Evolutionary conservation across 805 yeast species (phyloP).

Genomic region (Ogataea nakhonphanomensis): DNA sequence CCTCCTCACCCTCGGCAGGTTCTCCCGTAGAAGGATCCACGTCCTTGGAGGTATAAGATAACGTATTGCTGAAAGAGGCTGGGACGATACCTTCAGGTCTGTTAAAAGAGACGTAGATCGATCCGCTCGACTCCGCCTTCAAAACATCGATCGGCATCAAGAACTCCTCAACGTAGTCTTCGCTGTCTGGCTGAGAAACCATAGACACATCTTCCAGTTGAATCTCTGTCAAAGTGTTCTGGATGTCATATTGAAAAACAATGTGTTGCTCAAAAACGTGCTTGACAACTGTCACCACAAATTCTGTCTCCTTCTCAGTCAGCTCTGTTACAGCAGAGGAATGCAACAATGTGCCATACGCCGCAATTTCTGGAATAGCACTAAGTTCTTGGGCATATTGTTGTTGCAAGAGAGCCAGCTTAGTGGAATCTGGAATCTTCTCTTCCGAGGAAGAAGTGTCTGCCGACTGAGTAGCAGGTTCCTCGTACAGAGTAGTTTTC

Average conservation of each 20-base stretch:
- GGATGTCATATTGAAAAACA: slow-evolving; percentile 74
- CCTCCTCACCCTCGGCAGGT: slow-evolving; percentile 69
- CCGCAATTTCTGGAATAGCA: slow-evolving; percentile 66
- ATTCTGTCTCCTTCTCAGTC: slow-evolving; percentile 92
- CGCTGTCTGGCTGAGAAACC: slow-evolving; percentile 59
- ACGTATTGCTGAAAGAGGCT: slow-evolving; percentile 55
- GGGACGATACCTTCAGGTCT: slow-evolving; percentile 47
- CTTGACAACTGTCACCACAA: slow-evolving; percentile 78
- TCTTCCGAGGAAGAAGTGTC: slow-evolving; percentile 22
- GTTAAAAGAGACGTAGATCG: slow-evolving; percentile 72
- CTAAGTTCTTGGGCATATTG: slow-evolving; percentile 68
- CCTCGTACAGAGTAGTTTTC: slow-evolving; percentile 38
- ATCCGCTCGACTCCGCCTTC: slow-evolving; percentile 66
- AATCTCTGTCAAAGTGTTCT: slow-evolving; percentile 78
- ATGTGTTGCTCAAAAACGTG: slow-evolving; percentile 77
- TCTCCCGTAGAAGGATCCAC: slow-evolving; percentile 68
- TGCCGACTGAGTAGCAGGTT: slow-evolving; percentile 22
- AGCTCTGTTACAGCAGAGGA: slow-evolving; percentile 62
- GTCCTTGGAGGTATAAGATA: slow-evolving; percentile 77
- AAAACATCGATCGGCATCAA: slow-evolving; percentile 71
- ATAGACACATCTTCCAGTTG: slow-evolving; percentile 75
- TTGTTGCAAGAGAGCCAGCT: slow-evolving; percentile 45
- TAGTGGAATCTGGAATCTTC: slow-evolving; percentile 29
- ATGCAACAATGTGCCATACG: slow-evolving; percentile 72
- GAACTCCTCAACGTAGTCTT: slow-evolving; percentile 62